phyloP scores from a whole-genome alignment of 805 yeast genomes.

The Candida germanica region DNA sequence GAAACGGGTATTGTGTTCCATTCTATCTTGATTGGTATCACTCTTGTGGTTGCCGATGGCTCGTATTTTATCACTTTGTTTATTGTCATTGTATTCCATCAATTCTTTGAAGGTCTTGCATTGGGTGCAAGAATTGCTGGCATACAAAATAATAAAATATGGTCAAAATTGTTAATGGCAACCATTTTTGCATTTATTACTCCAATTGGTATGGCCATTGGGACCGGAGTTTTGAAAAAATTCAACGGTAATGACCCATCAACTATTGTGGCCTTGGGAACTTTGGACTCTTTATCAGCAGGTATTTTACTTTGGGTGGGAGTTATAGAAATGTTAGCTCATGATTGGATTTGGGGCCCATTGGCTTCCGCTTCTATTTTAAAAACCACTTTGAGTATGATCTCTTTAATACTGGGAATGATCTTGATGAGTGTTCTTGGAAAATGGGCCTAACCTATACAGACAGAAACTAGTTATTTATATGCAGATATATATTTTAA shows the following conservation, averaged over 20 bases:
- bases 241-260: slow-evolving; percentile 27
- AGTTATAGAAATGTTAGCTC: slow-evolving; percentile 28
- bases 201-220: slow-evolving; percentile 32
- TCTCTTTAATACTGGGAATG: slow-evolving; percentile 21
- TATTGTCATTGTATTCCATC: slow-evolving; percentile 31
- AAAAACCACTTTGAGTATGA: slow-evolving; percentile 14
- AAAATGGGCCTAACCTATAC: slow-evolving; percentile 31
- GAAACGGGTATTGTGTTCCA: slow-evolving; percentile 32
- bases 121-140: slow-evolving; percentile 25
- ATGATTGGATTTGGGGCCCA: slow-evolving; percentile 26
- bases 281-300: slow-evolving; percentile 32
- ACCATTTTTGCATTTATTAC: slow-evolving; percentile 20
- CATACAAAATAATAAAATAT: neutral
- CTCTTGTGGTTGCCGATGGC: slow-evolving; percentile 29
- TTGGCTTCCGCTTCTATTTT: slow-evolving; percentile 16
- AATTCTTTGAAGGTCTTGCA: slow-evolving; percentile 30
- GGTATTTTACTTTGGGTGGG: slow-evolving; percentile 32
- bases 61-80: slow-evolving; percentile 26
- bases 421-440: slow-evolving; percentile 31
- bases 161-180: slow-evolving; percentile 19
- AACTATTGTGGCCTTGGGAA: slow-evolving; percentile 31
- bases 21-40: slow-evolving; percentile 27
- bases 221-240: slow-evolving; percentile 23
- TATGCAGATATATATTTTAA: slow-evolving; percentile 9
- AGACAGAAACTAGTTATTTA: too few species aligned